Evolutionary conservation across 768 basidiomycete species (phyloP).

Genomic region (Hygrophorus pudorinus): DNA sequence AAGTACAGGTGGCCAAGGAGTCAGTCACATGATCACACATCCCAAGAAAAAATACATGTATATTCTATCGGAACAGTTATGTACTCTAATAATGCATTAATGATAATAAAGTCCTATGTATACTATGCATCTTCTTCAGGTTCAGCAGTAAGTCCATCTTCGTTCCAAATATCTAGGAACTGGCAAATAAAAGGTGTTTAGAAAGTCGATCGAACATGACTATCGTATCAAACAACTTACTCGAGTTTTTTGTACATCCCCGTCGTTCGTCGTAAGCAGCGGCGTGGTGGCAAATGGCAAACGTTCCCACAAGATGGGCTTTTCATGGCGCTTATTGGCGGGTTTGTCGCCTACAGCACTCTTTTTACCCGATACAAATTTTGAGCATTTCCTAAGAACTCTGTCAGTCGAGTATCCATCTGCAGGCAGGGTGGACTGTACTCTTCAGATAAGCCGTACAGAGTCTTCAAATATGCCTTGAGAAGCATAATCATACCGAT

Average conservation of each 20-base stretch:
- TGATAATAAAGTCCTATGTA: background rate
- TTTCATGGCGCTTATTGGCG: conserved; percentile 50
- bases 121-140: conserved; percentile 35
- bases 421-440: conserved; percentile 28
- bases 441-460: conserved; percentile 91
- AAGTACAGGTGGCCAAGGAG: too few relatives aligned
- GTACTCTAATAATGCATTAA: too few relatives aligned
- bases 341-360: conserved; percentile 80
- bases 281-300: conserved; percentile 56
- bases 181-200: conserved; percentile 17
- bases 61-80: too few relatives aligned
- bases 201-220: background rate
- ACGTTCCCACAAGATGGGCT: conserved; percentile 62
- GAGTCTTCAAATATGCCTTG: conserved; percentile 71
- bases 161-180: conserved; percentile 76
- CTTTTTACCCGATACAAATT: conserved; percentile 85
- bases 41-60: too few relatives aligned
- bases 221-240: conserved; percentile 31
- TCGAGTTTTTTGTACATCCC: conserved; percentile 46
- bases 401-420: conserved; percentile 1
- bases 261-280: conserved; percentile 54
- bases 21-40: too few relatives aligned
- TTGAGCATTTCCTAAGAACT: conserved; percentile 71
- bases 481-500: conserved; percentile 82
- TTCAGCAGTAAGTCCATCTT: conserved; percentile 66